A percentile compares a stretch with the other conserved stretches of the same genome.
Conservation (phyloP, 345 rosid genomes). For the Murraya paniculata region DNA sequence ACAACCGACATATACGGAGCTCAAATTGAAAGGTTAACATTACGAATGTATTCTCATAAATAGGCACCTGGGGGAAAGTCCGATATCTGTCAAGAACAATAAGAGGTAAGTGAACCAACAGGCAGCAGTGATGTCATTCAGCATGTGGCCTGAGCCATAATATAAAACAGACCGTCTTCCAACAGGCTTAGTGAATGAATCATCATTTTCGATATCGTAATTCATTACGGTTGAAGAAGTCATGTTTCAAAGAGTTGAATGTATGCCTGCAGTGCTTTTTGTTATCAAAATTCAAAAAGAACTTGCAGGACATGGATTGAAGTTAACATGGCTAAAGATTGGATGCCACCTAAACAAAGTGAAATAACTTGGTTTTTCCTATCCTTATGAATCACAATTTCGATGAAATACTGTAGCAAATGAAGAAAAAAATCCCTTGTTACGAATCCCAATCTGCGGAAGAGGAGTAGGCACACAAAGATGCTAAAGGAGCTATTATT, state of each 20-base stretch:
- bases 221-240: conserved; percentile 22
- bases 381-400: no score
- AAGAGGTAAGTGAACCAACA: conserved; percentile 98
- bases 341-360: neutral
- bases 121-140: conserved; percentile 92
- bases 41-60: neutral
- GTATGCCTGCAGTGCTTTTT: neutral
- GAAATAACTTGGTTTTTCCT: neutral
- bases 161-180: conserved; percentile 73
- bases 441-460: no score
- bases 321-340: neutral
- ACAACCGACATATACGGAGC: neutral
- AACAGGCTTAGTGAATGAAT: conserved; percentile 49
- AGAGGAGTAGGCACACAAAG: no score
- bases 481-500: no score
- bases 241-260: neutral
- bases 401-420: neutral
- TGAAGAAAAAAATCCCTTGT: neutral
- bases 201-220: conserved; percentile 37
- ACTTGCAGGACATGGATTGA: neutral
- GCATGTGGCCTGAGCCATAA: conserved; percentile 95
- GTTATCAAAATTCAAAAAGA: neutral
- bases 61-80: conserved; percentile 71
- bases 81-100: conserved; percentile 79
- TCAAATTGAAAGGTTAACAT: neutral